A percentile compares a stretch with the other conserved stretches of the same genome.
phyloP scores from a whole-genome alignment of 2,329 filamentous ascomycete genomes.

The Fonsecaea pugnacius region DNA sequence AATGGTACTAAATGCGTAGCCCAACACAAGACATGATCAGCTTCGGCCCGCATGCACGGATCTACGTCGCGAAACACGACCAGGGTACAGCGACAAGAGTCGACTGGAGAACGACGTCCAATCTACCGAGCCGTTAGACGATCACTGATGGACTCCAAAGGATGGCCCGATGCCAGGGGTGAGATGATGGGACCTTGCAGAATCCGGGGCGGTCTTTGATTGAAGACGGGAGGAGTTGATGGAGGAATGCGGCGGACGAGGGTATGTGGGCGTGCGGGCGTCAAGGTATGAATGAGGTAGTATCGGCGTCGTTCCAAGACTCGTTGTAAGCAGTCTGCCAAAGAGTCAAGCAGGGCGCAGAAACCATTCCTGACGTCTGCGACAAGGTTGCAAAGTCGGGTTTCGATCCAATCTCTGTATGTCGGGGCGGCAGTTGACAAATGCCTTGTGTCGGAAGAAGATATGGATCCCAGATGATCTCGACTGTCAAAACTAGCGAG shows the following conservation, averaged over 20 bases:
- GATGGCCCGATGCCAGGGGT: conserved; percentile 16
- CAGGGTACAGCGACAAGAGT: not conserved
- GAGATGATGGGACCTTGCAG: conserved; percentile 7
- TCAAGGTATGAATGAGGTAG: conserved; percentile 6
- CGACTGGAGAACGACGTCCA: not conserved
- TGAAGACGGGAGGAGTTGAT: not conserved
- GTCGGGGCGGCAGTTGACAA: not conserved
- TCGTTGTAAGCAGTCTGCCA: conserved; percentile 15
- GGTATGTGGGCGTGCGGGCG: not conserved
- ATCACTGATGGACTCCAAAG: not conserved
- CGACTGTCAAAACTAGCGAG: conserved; percentile 5
- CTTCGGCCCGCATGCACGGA: not conserved
- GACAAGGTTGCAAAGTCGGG: not conserved
- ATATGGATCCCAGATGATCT: conserved; percentile 7
- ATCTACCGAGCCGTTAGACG: not conserved
- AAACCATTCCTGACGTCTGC: conserved; percentile 15
- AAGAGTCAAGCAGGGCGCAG: conserved; percentile 11
- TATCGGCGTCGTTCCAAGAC: conserved; percentile 5
- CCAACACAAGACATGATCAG: not conserved
- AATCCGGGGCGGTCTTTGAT: conserved; percentile 6
- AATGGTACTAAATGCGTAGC: not conserved
- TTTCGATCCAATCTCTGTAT: not conserved
- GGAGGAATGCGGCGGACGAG: conserved; percentile 10
- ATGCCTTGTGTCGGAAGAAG: not conserved
- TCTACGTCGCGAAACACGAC: not conserved